Conservation (phyloP, 2,329 filamentous ascomycete genomes). For the Orbilia brochopaga region DNA sequence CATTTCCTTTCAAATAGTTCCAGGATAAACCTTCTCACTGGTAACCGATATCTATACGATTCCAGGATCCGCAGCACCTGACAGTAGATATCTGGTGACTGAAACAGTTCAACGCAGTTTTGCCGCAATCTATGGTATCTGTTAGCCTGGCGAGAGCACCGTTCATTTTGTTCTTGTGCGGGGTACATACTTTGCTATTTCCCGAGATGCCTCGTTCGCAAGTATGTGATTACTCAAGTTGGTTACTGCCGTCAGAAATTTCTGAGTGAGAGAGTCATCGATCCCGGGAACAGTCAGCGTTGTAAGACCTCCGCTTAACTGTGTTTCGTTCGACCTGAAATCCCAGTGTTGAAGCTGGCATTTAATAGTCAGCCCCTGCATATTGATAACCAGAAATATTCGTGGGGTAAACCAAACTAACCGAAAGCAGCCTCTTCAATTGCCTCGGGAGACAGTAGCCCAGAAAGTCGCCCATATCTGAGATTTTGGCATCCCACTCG, state of each 20-base stretch:
- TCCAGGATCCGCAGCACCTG: slow-evolving; percentile 85
- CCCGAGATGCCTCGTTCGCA: slow-evolving; percentile 81
- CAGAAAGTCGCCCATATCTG: slow-evolving; percentile 78
- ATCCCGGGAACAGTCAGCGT: slow-evolving; percentile 65
- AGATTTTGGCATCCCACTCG: slow-evolving; percentile 92
- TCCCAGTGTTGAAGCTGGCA: slow-evolving; percentile 49
- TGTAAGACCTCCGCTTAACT: slow-evolving; percentile 58
- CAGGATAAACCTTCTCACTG: slow-evolving; percentile 85
- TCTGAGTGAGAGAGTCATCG: slow-evolving; percentile 69
- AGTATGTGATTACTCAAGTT: slow-evolving; percentile 93
- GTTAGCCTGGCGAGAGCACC: background rate
- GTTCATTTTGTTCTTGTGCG: background rate
- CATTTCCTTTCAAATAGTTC: slow-evolving; percentile 94
- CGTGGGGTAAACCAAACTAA: slow-evolving; percentile 58
- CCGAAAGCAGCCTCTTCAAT: slow-evolving; percentile 77
- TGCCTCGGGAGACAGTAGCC: slow-evolving; percentile 86
- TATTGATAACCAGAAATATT: background rate
- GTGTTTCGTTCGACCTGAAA: slow-evolving; percentile 56
- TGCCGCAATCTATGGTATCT: slow-evolving; percentile 68
- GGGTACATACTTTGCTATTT: slow-evolving; percentile 68
- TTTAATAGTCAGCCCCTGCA: slow-evolving; percentile 3
- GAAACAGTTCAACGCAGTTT: slow-evolving; percentile 76
- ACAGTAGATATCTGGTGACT: slow-evolving; percentile 77
- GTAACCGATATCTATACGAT: slow-evolving; percentile 84
- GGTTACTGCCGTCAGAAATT: slow-evolving; percentile 81